Percentiles rank a stretch among this genome's conserved stretches.
Conservation (phyloP, 257 asterid species). For the Nicotiana obtusifolia region DNA sequence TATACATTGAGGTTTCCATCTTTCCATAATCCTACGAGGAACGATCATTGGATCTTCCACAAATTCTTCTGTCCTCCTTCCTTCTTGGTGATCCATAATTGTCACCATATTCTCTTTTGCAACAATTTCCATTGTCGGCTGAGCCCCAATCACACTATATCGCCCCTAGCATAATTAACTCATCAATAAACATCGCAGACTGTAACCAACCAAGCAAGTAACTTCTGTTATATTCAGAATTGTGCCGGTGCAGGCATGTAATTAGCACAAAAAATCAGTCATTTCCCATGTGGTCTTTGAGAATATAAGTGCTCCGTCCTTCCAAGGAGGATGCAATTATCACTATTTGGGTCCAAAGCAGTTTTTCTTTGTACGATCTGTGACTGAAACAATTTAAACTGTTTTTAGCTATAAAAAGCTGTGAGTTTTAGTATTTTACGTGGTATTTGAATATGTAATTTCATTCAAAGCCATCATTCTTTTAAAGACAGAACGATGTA, state of each 20-base stretch:
- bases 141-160: constrained; percentile 91
- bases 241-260: not conserved
- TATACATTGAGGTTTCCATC: constrained; percentile 79
- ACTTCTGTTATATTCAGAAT: not conserved
- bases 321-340: not conserved
- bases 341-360: not conserved
- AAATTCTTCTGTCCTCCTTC: constrained; percentile 49
- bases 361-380: not conserved
- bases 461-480: not conserved
- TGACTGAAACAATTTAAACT: constrained; percentile 3
- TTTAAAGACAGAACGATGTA: not conserved
- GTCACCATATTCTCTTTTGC: constrained; percentile 86
- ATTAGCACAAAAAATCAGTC: not conserved
- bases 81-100: constrained; percentile 64
- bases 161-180: constrained; percentile 63
- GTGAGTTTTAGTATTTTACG: not conserved
- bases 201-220: not conserved
- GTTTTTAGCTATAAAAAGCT: not conserved
- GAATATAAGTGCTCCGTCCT: not conserved
- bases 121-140: constrained; percentile 90
- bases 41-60: constrained; percentile 88
- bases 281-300: not conserved
- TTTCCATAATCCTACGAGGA: constrained; percentile 84
- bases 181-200: constrained; percentile 24
- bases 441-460: not conserved